phyloP scores from a whole-genome alignment of 2,329 filamentous ascomycete genomes.

The Gnomoniopsis smithogilvyi region DNA sequence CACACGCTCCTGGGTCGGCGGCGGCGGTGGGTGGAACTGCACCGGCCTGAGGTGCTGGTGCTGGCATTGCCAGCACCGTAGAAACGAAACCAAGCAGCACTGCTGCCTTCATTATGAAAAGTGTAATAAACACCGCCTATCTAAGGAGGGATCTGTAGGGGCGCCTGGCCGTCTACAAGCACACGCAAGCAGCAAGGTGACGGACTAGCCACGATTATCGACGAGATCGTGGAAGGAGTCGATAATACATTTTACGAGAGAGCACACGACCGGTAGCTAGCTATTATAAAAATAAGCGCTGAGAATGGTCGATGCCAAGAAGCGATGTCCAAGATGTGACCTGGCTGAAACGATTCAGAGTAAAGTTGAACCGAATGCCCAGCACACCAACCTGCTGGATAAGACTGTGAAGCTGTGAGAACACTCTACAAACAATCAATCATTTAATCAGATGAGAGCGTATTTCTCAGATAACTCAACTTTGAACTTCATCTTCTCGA shows the following conservation, averaged over 20 bases:
- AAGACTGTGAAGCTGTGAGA: background rate
- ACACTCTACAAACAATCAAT: too few species aligned
- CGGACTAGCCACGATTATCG: slow-evolving; percentile 6
- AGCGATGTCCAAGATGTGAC: slow-evolving; percentile 12
- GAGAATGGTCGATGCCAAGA: slow-evolving; percentile 7
- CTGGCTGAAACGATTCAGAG: slow-evolving; percentile 10
- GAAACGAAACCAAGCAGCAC: slow-evolving; percentile 8
- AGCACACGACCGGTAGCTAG: background rate
- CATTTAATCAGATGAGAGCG: background rate
- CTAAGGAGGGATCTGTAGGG: slow-evolving; percentile 4
- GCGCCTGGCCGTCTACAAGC: slow-evolving; percentile 12
- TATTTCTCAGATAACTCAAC: background rate
- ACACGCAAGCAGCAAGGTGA: background rate
- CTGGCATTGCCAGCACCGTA: slow-evolving; percentile 1
- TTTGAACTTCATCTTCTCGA: too few species aligned
- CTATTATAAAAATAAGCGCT: background rate
- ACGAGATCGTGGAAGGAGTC: background rate
- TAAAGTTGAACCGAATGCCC: background rate
- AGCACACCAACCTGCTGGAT: background rate
- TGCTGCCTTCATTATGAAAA: slow-evolving; percentile 5
- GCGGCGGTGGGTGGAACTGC: background rate
- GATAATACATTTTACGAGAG: background rate
- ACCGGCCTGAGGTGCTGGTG: slow-evolving; percentile 6
- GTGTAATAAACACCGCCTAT: background rate
- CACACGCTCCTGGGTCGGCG: slow-evolving; percentile 5